Base-by-base conservation (phyloP, 441 rosid species). In the Erodium moschatum region DNA sequence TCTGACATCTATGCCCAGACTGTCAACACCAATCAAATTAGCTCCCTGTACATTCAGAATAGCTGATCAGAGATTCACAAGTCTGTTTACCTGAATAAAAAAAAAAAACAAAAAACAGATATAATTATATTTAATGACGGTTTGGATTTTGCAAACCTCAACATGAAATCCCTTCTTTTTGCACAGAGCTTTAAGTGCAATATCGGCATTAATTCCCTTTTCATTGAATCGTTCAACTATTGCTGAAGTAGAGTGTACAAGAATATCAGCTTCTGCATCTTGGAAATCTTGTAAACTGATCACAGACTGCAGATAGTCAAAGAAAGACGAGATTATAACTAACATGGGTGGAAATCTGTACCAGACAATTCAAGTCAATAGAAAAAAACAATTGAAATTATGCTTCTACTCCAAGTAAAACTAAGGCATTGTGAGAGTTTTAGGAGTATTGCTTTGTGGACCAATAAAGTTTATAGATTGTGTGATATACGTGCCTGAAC, bases 1-100 rank as follows among this genome's bases (percentile, higher is more conserved):
- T 76, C 98, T 83, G 12, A 92, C 98, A 81, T 92, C 97, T 79
- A 92, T 75, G 64, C 98, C 97, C 16, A 92, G 90, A 75, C 96
- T 90, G 82, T 92, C 97, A 65, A 92, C 84, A 69, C 92, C 92
- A 67, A 90, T 83, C 83, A 90, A 66, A 71, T 82, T 82, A 29
- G 90, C 97, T 75, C 79, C 83, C 98, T 92, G 50, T 66, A 68
- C 6, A 72, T 54, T 10, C 50, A 44, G 12, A 44, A 10, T 10
- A 10, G 50, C n/a, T 11, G 0, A 44, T 69, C 27, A 68, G 69
- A 70, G 18, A 66, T 33, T 3, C 38, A 5, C 15, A 44, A 11
- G 33, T 44, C 31, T 7, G 72, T 50, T 48, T 16, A 44, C 18
- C 20, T 16, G 16, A 27, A 29, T 72, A 58, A 6, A 18, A 15